These are phyloP conservation scores for Lepidium campestre DNA, from an alignment of 441 rosid genomes.

Conservation along the genomic window DNA sequence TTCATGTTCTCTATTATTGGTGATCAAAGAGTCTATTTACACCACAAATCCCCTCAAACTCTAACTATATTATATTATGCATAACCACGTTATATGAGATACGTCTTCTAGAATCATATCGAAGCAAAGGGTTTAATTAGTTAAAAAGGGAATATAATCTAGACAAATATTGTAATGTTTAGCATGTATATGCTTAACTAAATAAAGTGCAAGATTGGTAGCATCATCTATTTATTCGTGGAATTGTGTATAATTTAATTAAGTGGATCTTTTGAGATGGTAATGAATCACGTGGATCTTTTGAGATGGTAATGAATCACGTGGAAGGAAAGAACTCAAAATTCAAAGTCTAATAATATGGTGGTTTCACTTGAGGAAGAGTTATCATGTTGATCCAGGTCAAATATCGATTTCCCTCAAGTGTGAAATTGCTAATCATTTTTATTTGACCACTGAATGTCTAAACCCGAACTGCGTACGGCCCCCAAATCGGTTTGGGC, in stretches of 20 bases:
- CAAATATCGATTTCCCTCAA: too few species aligned
- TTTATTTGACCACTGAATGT: too few species aligned
- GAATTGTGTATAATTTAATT: background rate
- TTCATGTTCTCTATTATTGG: slow-evolving; percentile 28
- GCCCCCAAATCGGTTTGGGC: too few species aligned
- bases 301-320: slow-evolving; percentile 14
- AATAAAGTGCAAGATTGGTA: background rate
- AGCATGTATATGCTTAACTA: background rate
- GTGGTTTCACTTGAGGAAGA: too few species aligned
- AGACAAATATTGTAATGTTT: background rate
- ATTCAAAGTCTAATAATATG: background rate
- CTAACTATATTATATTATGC: background rate
- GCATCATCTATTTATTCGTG: background rate
- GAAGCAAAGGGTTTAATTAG: background rate
- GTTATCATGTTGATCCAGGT: too few species aligned
- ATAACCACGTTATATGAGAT: slow-evolving; percentile 8
- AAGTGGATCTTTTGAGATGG: too few species aligned
- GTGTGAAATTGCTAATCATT: too few species aligned
- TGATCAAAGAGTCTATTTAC: slow-evolving; percentile 7
- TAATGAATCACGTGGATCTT: slow-evolving; percentile 20
- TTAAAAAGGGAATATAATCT: slow-evolving; percentile 5
- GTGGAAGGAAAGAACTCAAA: background rate
- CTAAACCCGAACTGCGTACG: too few species aligned
- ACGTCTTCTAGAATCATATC: slow-evolving; percentile 6
- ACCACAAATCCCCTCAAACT: slow-evolving; percentile 13